Conservation (phyloP, 352 stramenopile species). For the Blastocystis sp. region DNA sequence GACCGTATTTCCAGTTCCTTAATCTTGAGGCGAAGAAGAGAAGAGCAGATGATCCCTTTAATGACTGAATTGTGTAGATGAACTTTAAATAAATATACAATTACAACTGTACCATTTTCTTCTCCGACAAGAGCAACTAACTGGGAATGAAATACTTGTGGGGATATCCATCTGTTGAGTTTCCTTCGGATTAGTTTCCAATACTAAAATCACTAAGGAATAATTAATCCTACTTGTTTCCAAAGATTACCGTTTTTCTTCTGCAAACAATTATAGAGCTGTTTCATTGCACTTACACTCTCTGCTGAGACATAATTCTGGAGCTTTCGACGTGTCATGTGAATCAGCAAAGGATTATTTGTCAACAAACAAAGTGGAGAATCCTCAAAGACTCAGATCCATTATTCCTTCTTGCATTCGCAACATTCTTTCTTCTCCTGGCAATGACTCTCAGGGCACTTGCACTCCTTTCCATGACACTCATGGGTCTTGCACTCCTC, state of each 20-base stretch:
- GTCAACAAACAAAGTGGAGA: neutral
- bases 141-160: neutral
- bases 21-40: neutral
- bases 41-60: neutral
- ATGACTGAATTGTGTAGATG: conserved; percentile 40
- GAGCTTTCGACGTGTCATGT: neutral
- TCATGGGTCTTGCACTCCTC: too few species aligned
- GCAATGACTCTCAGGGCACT: too few species aligned
- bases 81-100: neutral
- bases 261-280: neutral
- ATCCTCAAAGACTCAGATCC: neutral
- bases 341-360: neutral
- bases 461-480: too few species aligned
- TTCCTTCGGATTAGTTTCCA: conserved; percentile 28
- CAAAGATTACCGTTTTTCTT: conserved; percentile 27
- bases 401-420: neutral
- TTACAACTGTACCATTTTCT: conserved; percentile 4
- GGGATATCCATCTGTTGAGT: neutral
- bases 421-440: neutral
- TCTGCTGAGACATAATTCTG: neutral
- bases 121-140: conserved; percentile 8
- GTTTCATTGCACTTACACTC: neutral
- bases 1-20: neutral
- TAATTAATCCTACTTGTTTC: neutral
- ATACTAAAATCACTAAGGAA: conserved; percentile 22